phyloP scores from a whole-genome alignment of 805 yeast species.

The Candida berthetii region DNA sequence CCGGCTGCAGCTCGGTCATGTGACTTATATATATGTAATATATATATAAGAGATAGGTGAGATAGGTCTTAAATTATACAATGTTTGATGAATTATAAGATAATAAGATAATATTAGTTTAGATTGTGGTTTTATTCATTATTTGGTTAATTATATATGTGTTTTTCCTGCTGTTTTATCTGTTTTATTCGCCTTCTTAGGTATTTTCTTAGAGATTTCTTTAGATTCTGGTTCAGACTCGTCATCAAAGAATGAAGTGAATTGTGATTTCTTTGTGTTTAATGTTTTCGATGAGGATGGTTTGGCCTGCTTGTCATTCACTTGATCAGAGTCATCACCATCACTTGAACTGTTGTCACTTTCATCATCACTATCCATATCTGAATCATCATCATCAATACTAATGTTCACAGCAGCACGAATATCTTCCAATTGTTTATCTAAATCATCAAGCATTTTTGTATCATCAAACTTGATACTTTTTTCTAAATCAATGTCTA shows the following conservation, averaged over 20 bases:
- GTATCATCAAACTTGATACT: constrained; percentile 29
- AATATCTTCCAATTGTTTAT: constrained; percentile 28
- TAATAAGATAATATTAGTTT: too few relatives aligned
- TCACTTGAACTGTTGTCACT: constrained; percentile 2
- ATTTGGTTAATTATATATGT: too few relatives aligned
- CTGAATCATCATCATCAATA: neutral
- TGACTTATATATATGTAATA: too few relatives aligned
- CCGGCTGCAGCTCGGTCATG: too few relatives aligned
- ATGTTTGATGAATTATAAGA: too few relatives aligned
- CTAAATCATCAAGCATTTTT: constrained; percentile 30
- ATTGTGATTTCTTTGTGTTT: neutral
- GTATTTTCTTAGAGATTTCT: neutral
- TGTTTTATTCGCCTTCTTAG: too few relatives aligned
- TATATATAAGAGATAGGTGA: too few relatives aligned
- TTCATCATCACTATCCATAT: constrained; percentile 1
- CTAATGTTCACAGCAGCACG: constrained; percentile 18
- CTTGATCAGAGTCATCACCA: neutral
- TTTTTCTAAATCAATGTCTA: constrained; percentile 21
- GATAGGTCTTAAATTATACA: too few relatives aligned
- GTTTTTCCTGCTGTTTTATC: too few relatives aligned
- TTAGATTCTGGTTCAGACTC: neutral
- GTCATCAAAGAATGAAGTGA: constrained; percentile 1
- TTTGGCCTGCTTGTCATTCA: neutral
- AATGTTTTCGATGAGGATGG: neutral
- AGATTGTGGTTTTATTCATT: too few relatives aligned